Evolutionary conservation across 2,329 filamentous ascomycete species (phyloP).

Genomic region (Phaeosphaeriaceae sp.): DNA sequence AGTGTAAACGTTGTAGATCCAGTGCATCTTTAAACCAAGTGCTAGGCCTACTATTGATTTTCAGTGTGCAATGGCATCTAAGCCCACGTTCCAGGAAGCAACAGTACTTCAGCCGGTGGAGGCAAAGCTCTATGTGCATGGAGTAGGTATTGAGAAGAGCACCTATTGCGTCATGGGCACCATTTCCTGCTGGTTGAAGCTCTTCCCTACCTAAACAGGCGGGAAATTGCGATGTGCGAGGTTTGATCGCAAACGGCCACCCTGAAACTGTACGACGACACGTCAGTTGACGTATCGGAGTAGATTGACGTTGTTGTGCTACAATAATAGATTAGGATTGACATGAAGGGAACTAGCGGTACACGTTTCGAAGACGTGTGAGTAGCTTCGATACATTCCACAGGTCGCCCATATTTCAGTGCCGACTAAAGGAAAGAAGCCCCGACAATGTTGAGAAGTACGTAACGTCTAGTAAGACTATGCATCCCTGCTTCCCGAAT

Average conservation of each 20-base stretch:
- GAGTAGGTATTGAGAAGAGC: background rate
- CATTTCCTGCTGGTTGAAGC: background rate
- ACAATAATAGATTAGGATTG: conserved; percentile 7
- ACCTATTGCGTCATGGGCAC: background rate
- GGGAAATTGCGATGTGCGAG: conserved; percentile 16
- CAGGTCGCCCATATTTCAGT: background rate
- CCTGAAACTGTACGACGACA: conserved; percentile 17
- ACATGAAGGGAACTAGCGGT: conserved; percentile 1
- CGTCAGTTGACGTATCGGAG: conserved; percentile 2
- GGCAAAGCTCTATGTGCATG: background rate
- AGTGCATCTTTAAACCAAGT: too few relatives aligned
- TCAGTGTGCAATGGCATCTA: too few relatives aligned
- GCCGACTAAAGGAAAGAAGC: background rate
- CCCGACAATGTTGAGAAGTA: background rate
- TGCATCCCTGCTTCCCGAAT: too few relatives aligned
- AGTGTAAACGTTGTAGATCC: too few relatives aligned
- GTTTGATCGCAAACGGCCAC: conserved; percentile 12
- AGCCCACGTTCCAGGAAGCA: too few relatives aligned
- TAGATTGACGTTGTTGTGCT: conserved; percentile 12
- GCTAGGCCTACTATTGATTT: too few relatives aligned
- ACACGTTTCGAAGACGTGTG: background rate
- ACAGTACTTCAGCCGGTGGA: too few relatives aligned
- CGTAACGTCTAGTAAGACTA: too few relatives aligned
- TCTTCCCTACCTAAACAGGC: background rate
- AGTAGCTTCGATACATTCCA: background rate